phyloP scores from a whole-genome alignment of 2,329 filamentous ascomycete species.

The Curvularia lunata region DNA sequence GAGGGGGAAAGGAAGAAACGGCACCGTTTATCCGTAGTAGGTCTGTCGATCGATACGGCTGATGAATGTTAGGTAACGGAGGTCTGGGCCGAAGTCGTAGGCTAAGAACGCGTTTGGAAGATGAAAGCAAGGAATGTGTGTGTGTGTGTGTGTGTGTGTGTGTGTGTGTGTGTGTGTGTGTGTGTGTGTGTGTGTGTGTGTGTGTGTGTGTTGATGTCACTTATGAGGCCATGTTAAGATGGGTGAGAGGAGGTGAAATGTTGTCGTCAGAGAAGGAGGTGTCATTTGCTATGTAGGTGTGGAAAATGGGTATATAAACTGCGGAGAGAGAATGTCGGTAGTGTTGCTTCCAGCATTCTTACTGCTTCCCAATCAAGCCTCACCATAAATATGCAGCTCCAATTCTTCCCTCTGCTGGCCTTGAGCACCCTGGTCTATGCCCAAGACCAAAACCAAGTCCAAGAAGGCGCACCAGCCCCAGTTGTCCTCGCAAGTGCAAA shows the following conservation, averaged over 20 bases:
- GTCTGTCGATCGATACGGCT: not conserved
- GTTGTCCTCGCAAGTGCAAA: constrained; percentile 28
- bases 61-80: not conserved
- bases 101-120: not conserved
- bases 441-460: constrained; percentile 20
- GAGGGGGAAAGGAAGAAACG: not conserved
- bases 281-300: not conserved
- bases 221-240: not conserved
- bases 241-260: not conserved
- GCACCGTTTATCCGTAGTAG: constrained; percentile 8
- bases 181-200: not conserved
- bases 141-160: no score
- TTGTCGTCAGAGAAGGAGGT: not conserved
- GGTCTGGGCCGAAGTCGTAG: not conserved
- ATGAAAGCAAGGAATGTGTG: not conserved
- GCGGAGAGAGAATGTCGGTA: not conserved
- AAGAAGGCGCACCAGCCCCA: constrained; percentile 26
- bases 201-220: constrained; percentile 5
- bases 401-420: constrained; percentile 18
- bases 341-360: not conserved
- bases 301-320: not conserved
- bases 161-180: not conserved
- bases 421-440: constrained; percentile 19
- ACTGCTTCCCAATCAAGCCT: not conserved
- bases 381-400: constrained; percentile 3